Evolutionary conservation across 106 monocot genomes (phyloP), one percentile per base, ranked within the genome.

Genomic region (Ottelia alismoides): DNA sequence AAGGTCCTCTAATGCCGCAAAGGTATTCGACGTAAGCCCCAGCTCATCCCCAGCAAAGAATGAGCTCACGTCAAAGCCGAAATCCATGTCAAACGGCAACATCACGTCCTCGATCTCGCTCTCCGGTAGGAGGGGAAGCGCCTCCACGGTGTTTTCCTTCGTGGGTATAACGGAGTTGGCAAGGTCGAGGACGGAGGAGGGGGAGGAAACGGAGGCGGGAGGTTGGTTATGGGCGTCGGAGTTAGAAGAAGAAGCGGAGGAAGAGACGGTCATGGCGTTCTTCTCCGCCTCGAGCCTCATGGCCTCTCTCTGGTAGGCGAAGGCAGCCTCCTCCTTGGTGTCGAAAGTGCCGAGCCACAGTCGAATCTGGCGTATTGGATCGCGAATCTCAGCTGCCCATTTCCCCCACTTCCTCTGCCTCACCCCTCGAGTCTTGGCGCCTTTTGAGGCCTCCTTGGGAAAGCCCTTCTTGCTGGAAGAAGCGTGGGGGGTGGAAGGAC

Each of bases 321-420:
- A 10, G 5, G 58, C 52, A n/a, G 75, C 75, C 31, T 70, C 59
- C 54, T 70, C 69, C 20, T 51, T 59, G 0, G 70, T 70, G 31
- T 54, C 48, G 60, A 44, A 76, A 12, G 75, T 76, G 32, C 75
- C 75, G 2, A 76, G 64, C 75, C 75, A 76, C 3, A 27, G 20
- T 11, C 75, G 69, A 10, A 35, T 23, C 0, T 70, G 54, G 6
- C 58, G 21, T 23, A 63, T 70, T 0, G 75, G 54, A 12, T 76
- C 75, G 6, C 75, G 20, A 17, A 76, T 76, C 64, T 76, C 75
- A 1, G 75, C 75, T 9, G 69, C 75, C 75, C 75, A 76, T 25
- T 76, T 76, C 1, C 75, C 75, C 75, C 75, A 76, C n/a, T 58
- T 58, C 22, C 75, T 49, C 59, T 52, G 75, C 31, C 75, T 51